A percentile compares a stretch with the other conserved stretches of the same genome.
Evolutionary conservation across 2,329 filamentous ascomycete genomes (phyloP).

Genomic region (Balansia obtecta): DNA sequence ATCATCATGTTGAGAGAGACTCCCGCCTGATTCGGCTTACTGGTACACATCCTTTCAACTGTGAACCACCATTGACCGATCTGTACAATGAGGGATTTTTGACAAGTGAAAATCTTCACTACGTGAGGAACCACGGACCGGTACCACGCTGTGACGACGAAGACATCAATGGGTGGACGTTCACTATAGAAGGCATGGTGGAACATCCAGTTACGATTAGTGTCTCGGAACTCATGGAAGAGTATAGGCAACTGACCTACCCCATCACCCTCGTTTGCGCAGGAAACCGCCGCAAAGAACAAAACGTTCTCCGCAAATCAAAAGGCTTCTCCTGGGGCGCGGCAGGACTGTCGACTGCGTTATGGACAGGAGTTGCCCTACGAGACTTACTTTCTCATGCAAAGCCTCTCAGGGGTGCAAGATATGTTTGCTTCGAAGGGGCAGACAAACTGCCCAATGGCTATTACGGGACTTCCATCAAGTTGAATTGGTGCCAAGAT

Average conservation of each 20-base stretch:
- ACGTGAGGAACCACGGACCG: slow-evolving; percentile 79
- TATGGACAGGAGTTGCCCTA: slow-evolving; percentile 77
- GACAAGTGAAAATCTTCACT: slow-evolving; percentile 79
- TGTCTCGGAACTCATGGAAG: slow-evolving; percentile 56
- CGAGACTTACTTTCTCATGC: slow-evolving; percentile 58
- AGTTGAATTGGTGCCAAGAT: slow-evolving; percentile 81
- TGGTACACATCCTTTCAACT: slow-evolving; percentile 83
- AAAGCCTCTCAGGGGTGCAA: slow-evolving; percentile 54
- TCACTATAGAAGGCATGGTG: slow-evolving; percentile 74
- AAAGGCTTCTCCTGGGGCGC: slow-evolving; percentile 94
- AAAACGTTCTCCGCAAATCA: slow-evolving; percentile 79
- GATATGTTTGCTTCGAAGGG: slow-evolving; percentile 84
- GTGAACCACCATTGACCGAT: slow-evolving; percentile 68
- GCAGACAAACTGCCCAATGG: slow-evolving; percentile 83
- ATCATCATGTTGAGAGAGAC: slow-evolving; percentile 69
- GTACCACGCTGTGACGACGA: slow-evolving; percentile 65
- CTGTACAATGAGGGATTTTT: slow-evolving; percentile 74
- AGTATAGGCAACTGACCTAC: slow-evolving; percentile 72
- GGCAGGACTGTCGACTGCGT: slow-evolving; percentile 72
- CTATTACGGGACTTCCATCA: slow-evolving; percentile 77
- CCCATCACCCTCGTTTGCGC: slow-evolving; percentile 86
- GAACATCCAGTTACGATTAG: slow-evolving; percentile 61
- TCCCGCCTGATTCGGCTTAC: slow-evolving; percentile 74
- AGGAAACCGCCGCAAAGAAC: slow-evolving; percentile 84
- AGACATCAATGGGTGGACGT: slow-evolving; percentile 67